Evolutionary conservation across 2,329 filamentous ascomycete species (phyloP), one percentile per base, ranked within the genome.

Genomic region (Phyllachora maydis): DNA sequence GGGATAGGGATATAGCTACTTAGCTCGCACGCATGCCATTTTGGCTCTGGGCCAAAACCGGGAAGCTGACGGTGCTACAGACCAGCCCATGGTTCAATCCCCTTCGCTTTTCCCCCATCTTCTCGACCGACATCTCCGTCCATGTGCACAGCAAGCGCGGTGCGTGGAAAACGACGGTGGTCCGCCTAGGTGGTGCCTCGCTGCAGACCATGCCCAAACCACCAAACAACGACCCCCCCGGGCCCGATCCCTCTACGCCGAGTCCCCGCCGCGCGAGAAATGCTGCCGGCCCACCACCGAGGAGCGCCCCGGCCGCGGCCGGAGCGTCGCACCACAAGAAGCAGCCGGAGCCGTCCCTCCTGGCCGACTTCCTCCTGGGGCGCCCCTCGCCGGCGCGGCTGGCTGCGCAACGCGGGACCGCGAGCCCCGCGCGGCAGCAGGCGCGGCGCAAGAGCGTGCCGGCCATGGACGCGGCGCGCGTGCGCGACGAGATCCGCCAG

Each of bases 361-460:
- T 69, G 6, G 46, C 48, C 16, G 64, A 69, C 39, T 69, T 69
- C 37, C 47, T 69, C 18, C 46, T 63, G 13, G 64, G 64, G 9
- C 53, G 61, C 11, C 64, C 56, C 2, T 57, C 63, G 7, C 54
- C 64, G 3, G 56, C 58, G n/a, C 56, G 66, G 14, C 30, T 62
- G 10, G 53, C 57, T 1, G 61, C 60, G 4, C 33, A 36, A 21
- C 30, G 34, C 6, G n/a, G n/a, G n/a, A n/a, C n/a, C n/a, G n/a
- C n/a, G n/a, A n/a, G n/a, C n/a, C n/a, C n/a, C n/a, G 31, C 35
- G 8, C 30, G 28, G n/a, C 21, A 30, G 6, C 51, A 53, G 8
- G 49, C 54, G 23, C 53, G 63, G 32, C 54, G 66, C 34, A 61
- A 62, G 45, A 65, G 60, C 35, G 44, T 67, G 25, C n/a, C n/a